Base-by-base conservation (phyloP, 495 filamentous ascomycete species). In the Aspergillus wentii region DNA sequence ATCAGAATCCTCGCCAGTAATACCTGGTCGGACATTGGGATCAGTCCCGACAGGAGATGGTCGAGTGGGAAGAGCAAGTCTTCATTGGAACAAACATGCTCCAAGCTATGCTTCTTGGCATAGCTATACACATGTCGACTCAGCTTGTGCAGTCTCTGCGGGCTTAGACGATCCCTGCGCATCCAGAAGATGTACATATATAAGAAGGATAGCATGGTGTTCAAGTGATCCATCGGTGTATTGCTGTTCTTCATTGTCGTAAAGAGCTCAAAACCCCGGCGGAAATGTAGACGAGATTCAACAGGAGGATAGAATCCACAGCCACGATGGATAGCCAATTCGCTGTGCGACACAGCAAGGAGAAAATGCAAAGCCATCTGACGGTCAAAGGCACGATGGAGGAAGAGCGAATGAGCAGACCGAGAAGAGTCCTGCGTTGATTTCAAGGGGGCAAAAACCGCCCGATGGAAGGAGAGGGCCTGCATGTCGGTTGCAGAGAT, bases 111-210 rank as follows among this genome's bases (percentile, higher is more conserved):
- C 16, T 17, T 27, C 31, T 30, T 16, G 11, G 43, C 20, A 21
- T 43, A 42, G 5, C 20, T 35, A 8, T 35, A n/a, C 4, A 43
- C 38, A 0, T 30, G 15, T 14, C 25, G 15, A 14, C 44, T 47
- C 29, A 47, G 16, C 9, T 31, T 39, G 9, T 19, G 16, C 13
- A 48, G 34, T 17, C 27, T 48, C 8, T 11, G 23, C 15, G 35
- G 23, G 11, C 20, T 34, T 1, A 41, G 34, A 3, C 19, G 17
- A 15, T 43, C 40, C 1, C 40, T 16, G 35, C 45, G 30, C 45
- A 48, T 48, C 45, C 39, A 40, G 14, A 48, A 48, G 39, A 48
- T 42, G 18, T 35, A 48, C 19, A 43, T 38, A 20, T 48, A 48
- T 9, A 48, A 21, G 15, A 39, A 48, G 2, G 44, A 48, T 3